phyloP scores from a whole-genome alignment of 1,284 basidiomycete species.

The Schizophyllum commune region DNA sequence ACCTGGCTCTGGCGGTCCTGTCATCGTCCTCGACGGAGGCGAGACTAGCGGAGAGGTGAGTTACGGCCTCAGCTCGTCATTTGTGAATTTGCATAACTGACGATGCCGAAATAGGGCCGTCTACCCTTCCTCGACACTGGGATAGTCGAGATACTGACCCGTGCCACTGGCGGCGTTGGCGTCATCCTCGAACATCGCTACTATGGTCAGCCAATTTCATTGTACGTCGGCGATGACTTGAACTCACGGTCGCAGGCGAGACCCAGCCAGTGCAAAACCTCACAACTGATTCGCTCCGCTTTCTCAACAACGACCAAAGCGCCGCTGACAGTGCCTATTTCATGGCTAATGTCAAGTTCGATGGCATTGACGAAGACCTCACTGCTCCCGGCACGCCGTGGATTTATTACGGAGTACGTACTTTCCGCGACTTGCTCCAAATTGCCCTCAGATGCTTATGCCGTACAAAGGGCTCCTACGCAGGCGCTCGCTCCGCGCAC shows the following conservation, averaged over 20 bases:
- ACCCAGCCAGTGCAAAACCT: slow-evolving; percentile 79
- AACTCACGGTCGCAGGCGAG: slow-evolving; percentile 43
- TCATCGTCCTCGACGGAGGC: slow-evolving; percentile 78
- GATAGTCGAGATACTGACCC: slow-evolving; percentile 78
- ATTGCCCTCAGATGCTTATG: neutral
- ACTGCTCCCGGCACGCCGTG: slow-evolving; percentile 70
- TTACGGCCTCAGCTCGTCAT: slow-evolving; percentile 1
- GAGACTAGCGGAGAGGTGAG: slow-evolving; percentile 67
- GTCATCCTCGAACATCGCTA: slow-evolving; percentile 88
- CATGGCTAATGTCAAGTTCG: slow-evolving; percentile 73
- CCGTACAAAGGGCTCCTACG: slow-evolving; percentile 66
- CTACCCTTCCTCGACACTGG: slow-evolving; percentile 54
- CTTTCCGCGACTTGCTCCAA: neutral
- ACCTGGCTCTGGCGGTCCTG: slow-evolving; percentile 53
- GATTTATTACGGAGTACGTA: slow-evolving; percentile 84
- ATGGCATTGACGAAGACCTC: slow-evolving; percentile 61
- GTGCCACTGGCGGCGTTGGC: slow-evolving; percentile 75
- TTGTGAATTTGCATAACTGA: neutral
- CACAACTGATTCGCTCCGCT: slow-evolving; percentile 63
- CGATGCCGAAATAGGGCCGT: slow-evolving; percentile 40
- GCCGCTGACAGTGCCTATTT: slow-evolving; percentile 89
- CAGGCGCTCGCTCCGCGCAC: slow-evolving; percentile 89
- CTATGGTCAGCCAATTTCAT: slow-evolving; percentile 44
- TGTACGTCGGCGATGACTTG: slow-evolving; percentile 1
- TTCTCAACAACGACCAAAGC: slow-evolving; percentile 80